phyloP scores from a whole-genome alignment of 345 rosid species.

The Euphorbia pulcherrima region DNA sequence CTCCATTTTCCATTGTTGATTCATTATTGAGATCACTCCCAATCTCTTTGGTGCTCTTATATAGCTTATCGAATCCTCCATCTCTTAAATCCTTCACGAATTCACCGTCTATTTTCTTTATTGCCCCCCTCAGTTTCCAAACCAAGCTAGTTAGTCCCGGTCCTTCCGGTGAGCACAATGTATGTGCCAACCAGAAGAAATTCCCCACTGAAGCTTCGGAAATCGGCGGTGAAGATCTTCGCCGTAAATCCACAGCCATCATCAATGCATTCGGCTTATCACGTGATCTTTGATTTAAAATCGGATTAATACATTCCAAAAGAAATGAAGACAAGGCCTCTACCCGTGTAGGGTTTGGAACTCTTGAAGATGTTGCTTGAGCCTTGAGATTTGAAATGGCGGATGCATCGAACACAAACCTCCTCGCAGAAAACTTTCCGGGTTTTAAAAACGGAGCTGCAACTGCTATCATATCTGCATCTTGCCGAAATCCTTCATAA shows the following conservation, averaged over 20 bases:
- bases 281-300: conserved; percentile 20
- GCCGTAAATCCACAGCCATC: conserved; percentile 33
- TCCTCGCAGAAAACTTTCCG: conserved; percentile 19
- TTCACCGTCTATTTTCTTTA: neutral
- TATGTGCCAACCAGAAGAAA: conserved; percentile 20
- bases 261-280: conserved; percentile 27
- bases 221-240: conserved; percentile 19
- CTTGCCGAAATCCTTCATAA: neutral
- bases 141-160: conserved; percentile 7
- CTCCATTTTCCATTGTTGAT: neutral
- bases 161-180: neutral
- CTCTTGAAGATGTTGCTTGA: conserved; percentile 15
- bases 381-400: conserved; percentile 32
- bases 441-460: neutral
- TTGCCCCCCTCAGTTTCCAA: conserved; percentile 6
- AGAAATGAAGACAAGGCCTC: conserved; percentile 47
- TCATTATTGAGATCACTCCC: neutral
- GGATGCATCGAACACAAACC: conserved; percentile 40
- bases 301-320: conserved; percentile 28
- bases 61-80: neutral
- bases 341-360: conserved; percentile 37
- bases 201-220: conserved; percentile 38
- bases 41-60: conserved; percentile 3
- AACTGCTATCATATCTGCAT: neutral
- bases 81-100: conserved; percentile 13